These are phyloP conservation scores for Pseudozyma tsukubaensis DNA, from an alignment of 1,284 basidiomycete genomes.

Conservation along the genomic window DNA sequence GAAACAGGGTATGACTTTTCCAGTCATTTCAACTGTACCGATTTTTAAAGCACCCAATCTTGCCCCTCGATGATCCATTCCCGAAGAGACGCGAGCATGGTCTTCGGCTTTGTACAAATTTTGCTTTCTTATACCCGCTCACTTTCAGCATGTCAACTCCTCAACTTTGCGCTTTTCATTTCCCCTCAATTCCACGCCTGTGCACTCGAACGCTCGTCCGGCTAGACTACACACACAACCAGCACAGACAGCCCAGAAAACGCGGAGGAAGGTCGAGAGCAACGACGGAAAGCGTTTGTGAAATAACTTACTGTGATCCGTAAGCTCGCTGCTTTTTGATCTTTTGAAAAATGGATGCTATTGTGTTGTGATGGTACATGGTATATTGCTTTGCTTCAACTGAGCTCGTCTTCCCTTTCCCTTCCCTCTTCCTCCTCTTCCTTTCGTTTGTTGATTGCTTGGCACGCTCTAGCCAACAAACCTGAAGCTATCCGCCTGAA, in stretches of 20 bases:
- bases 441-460: too few species aligned
- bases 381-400: neutral
- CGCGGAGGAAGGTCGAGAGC: too few species aligned
- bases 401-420: too few species aligned
- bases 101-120: neutral
- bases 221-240: too few species aligned
- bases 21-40: slow-evolving; percentile 13
- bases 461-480: slow-evolving; percentile 62
- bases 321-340: neutral
- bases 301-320: too few species aligned
- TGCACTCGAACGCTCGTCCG: too few species aligned
- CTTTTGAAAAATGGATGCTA: neutral
- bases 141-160: too few species aligned
- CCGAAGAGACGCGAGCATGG: neutral
- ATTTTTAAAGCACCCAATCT: slow-evolving; percentile 42
- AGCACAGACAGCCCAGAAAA: too few species aligned
- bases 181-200: too few species aligned
- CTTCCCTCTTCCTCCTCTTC: too few species aligned
- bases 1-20: slow-evolving; percentile 32
- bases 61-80: neutral
- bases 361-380: slow-evolving; percentile 1
- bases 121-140: neutral
- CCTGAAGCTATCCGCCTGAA: slow-evolving; percentile 61
- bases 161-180: too few species aligned
- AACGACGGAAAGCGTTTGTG: too few species aligned